These are phyloP conservation scores for Lentinus brumalis DNA, from an alignment of 768 basidiomycete species.

Conservation along the genomic window DNA sequence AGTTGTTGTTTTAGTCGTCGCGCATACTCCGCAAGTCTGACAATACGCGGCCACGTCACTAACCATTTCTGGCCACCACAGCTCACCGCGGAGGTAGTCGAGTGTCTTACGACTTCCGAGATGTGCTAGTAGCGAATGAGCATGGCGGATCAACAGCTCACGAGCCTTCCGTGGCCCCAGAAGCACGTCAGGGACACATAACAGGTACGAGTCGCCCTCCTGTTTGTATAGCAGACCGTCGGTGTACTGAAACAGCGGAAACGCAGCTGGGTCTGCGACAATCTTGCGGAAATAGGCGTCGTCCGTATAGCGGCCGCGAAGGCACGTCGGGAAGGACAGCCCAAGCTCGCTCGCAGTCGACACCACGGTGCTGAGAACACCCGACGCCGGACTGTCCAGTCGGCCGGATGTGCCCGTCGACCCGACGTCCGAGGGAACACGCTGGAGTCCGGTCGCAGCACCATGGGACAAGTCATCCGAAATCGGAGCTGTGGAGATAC, in stretches of 20 bases:
- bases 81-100: slow-evolving; percentile 31
- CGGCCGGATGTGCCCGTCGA: background rate
- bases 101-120: slow-evolving; percentile 38
- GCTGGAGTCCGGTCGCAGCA: too few species aligned
- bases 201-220: background rate
- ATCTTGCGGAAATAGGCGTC: slow-evolving; percentile 36
- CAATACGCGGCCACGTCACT: slow-evolving; percentile 30
- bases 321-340: slow-evolving; percentile 4
- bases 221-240: too few species aligned
- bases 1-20: slow-evolving; percentile 16
- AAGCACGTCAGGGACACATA: slow-evolving; percentile 29
- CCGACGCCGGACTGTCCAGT: too few species aligned
- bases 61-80: slow-evolving; percentile 42
- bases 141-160: slow-evolving; percentile 37
- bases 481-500: too few species aligned
- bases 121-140: slow-evolving; percentile 42
- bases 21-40: slow-evolving; percentile 23
- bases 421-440: too few species aligned
- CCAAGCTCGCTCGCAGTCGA: background rate
- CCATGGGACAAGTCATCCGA: too few species aligned
- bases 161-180: slow-evolving; percentile 18
- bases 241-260: too few species aligned
- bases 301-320: slow-evolving; percentile 27
- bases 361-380: background rate
- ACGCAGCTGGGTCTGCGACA: slow-evolving; percentile 17